Conservation (phyloP, 1,284 basidiomycete species). For the Pascua guehoae region DNA sequence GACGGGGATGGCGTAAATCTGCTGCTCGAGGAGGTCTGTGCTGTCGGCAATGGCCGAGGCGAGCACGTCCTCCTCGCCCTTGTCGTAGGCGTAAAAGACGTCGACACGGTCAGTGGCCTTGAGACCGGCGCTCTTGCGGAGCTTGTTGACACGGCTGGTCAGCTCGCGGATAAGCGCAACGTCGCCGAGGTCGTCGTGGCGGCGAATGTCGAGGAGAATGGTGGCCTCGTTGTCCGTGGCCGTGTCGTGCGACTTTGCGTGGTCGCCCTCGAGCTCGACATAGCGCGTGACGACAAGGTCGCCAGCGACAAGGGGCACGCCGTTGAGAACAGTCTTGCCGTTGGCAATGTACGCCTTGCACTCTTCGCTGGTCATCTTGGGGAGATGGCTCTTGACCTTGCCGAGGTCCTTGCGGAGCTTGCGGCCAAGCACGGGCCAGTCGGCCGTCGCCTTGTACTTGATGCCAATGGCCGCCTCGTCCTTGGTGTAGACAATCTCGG, state of each 20-base stretch:
- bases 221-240: slow-evolving; percentile 95
- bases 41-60: slow-evolving; percentile 63
- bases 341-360: slow-evolving; percentile 74
- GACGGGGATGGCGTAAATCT: slow-evolving; percentile 68
- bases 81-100: slow-evolving; percentile 80
- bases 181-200: slow-evolving; percentile 78
- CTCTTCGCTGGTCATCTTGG: slow-evolving; percentile 72
- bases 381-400: slow-evolving; percentile 85
- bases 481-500: slow-evolving; percentile 80
- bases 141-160: slow-evolving; percentile 90
- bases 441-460: slow-evolving; percentile 85
- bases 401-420: slow-evolving; percentile 91
- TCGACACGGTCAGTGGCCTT: slow-evolving; percentile 93
- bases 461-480: slow-evolving; percentile 85
- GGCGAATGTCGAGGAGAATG: slow-evolving; percentile 81
- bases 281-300: slow-evolving; percentile 89
- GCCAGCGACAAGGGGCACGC: slow-evolving; percentile 82
- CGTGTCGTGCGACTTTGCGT: slow-evolving; percentile 62
- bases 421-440: slow-evolving; percentile 91
- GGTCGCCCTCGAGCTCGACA: slow-evolving; percentile 62
- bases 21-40: slow-evolving; percentile 67
- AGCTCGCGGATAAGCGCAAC: slow-evolving; percentile 89
- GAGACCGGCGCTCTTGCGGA: slow-evolving; percentile 92
- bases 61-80: slow-evolving; percentile 64
- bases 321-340: slow-evolving; percentile 80